phyloP scores from a whole-genome alignment of 225 moss, liverwort and hornwort species.

The Polytrichum formosum region DNA sequence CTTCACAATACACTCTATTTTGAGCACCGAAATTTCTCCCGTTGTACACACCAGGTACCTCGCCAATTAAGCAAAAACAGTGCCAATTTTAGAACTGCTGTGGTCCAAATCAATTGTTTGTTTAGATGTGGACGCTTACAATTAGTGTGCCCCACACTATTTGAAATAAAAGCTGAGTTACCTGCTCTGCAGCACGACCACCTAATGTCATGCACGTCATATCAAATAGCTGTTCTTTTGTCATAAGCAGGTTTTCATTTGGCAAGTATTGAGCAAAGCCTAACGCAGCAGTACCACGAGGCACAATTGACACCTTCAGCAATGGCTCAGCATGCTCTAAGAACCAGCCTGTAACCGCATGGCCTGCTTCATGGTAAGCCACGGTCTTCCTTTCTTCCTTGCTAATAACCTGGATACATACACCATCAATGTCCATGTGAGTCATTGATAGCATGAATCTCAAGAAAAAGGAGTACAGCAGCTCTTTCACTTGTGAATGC shows the following conservation, averaged over 20 bases:
- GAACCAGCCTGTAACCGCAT: conserved; percentile 97
- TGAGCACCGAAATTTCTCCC: too few relatives aligned
- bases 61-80: too few relatives aligned
- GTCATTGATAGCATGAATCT: too few relatives aligned
- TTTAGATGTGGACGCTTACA: too few relatives aligned
- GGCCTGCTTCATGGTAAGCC: conserved; percentile 97
- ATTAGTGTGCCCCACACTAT: too few relatives aligned
- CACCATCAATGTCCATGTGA: too few relatives aligned
- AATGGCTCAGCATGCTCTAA: conserved; percentile 93
- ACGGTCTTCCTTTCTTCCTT: conserved; percentile 98
- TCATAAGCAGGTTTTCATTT: conserved; percentile 97
- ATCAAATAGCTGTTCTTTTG: conserved; percentile 94
- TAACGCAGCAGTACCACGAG: conserved; percentile 90
- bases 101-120: too few relatives aligned
- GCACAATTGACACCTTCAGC: conserved; percentile 96
- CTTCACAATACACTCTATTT: too few relatives aligned
- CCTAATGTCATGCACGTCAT: conserved; percentile 99
- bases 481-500: too few relatives aligned
- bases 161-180: conserved; percentile 11
- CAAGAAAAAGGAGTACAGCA: too few relatives aligned
- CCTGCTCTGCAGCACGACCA: conserved; percentile 98
- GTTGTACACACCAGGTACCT: too few relatives aligned
- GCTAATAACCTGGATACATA: conserved; percentile 70
- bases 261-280: conserved; percentile 98
- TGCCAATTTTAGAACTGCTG: too few relatives aligned